Base-by-base conservation (phyloP, 352 stramenopile species). In the Phytophthora macrochlamydospora region DNA sequence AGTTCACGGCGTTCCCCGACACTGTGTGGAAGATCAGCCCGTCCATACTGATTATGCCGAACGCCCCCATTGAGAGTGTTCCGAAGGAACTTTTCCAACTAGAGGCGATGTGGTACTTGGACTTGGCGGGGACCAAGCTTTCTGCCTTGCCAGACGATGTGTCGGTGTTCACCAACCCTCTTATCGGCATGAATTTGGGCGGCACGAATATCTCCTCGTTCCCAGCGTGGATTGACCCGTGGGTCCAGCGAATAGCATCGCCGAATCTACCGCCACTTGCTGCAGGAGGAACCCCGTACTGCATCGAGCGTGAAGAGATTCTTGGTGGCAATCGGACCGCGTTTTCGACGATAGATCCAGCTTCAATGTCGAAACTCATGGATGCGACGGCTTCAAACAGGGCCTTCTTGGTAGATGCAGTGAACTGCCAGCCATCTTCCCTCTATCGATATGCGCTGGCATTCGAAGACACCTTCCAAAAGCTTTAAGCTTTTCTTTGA, bases 71-170 rank as follows among this genome's bases (percentile, higher is more conserved):
- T 18, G 43, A 56, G 28, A 61, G 40, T 1, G 55, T 76, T 0
- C 59, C 64, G 1, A 73, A 62, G 24, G 64, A 73, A 51, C 13
- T 73, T 7, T 76, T 76, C 31, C 55, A 52, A n/a, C 32, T 76
- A 3, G 51, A 70, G 24, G 31, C 59, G 2, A 70, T 76, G 59
- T 61, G 51, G 37, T 67, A 71, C 62, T 65, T 76, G 18, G 58
- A 76, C 46, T 31, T 76, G 28, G 69, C 59, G 4, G 59, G 43
- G 1, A 76, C 69, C 2, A 48, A 61, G 7, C 35, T 76, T 24
- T 67, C 69, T 24, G 24, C 45, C 1, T 40, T 76, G 12, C 69
- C 69, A 1, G 51, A 67, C 14, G 55, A 65, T 18, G 59, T 76
- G 12, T n/a, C 40, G 1, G 3, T 51, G 5, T 14, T 73, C 44